These are phyloP conservation scores for Bipolaris sorokiniana DNA, from an alignment of 2,329 filamentous ascomycete species.

Conservation along the genomic window DNA sequence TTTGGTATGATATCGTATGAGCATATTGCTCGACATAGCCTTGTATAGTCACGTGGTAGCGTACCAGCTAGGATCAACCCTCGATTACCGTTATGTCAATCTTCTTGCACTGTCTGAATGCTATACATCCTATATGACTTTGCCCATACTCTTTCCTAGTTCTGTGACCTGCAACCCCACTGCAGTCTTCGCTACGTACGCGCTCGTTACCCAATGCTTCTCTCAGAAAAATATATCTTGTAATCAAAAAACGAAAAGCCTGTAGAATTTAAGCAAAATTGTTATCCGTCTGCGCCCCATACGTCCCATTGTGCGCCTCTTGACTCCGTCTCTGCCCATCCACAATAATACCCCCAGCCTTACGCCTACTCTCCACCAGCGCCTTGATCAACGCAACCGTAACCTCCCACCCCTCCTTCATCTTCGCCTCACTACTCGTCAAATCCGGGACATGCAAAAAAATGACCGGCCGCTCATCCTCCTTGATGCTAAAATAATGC, in stretches of 20 bases:
- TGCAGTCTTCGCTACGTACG: no score
- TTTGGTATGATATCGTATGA: background rate
- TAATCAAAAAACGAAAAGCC: background rate
- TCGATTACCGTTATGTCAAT: background rate
- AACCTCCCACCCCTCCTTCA: slow-evolving; percentile 38
- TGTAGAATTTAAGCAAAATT: slow-evolving; percentile 14
- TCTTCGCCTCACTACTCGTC: slow-evolving; percentile 31
- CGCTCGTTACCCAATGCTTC: background rate
- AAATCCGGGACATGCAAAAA: slow-evolving; percentile 48
- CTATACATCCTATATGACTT: background rate
- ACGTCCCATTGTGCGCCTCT: background rate
- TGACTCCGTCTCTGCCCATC: background rate
- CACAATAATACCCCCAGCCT: slow-evolving; percentile 24
- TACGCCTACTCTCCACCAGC: slow-evolving; percentile 38
- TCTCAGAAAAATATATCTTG: background rate
- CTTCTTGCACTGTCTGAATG: background rate
- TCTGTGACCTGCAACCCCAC: no score
- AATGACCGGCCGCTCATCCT: slow-evolving; percentile 37
- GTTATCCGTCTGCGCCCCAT: slow-evolving; percentile 12
- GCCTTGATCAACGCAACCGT: slow-evolving; percentile 44
- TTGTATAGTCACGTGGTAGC: background rate
- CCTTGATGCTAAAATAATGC: slow-evolving; percentile 31
- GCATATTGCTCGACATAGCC: no score
- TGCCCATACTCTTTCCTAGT: no score
- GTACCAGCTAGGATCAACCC: background rate